Evolutionary conservation across 2,329 filamentous ascomycete genomes (phyloP), one percentile per base, ranked within the genome.

Genomic region (Beauveria pseudobassiana): DNA sequence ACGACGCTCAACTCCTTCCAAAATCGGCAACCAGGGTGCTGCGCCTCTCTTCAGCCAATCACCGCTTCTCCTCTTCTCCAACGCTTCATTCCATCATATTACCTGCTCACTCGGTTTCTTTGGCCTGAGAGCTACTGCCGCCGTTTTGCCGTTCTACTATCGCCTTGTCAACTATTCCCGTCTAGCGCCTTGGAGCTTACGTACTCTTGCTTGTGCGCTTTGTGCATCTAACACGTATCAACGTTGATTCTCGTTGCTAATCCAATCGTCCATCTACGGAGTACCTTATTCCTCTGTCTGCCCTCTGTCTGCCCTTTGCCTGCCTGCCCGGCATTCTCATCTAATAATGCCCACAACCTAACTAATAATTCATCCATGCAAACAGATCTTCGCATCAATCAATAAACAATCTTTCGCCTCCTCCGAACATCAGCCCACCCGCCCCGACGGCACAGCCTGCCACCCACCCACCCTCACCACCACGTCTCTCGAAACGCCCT

Each of bases 1-100:
- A 60, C 58, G 58, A 53, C 58, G 58, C 56, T 42, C 58, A 60
- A 60, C 49, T 12, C 48, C 49, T 60, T 26, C 58, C 49, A 16
- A n/a, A 46, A 46, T 22, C 26, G 49, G 49, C 49, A 59, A 51
- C 56, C 46, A 60, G 24, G 49, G 34, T 30, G 58, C 58, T 53
- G 49, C 58, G 58, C 58, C 58, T 50, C 49, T 22, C 6, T 16
- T 59, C 20, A 51, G 34, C 48, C 56, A 59, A 59, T 59, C 46
- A 16, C 14, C n/a, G n/a, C 34, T 54, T 2, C n/a, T 43, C 7
- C 12, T 34, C n/a, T 9, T 18, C 20, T 26, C 51, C 51, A 42
- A 20, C 51, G 38, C 22, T 51, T 30, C 54, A 45, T 30, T 45
- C 52, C 30, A 30, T 40, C 28, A 54, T 40, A 12, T 24, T 22